Evolutionary conservation across 169 alveolate genomes (phyloP).

Genomic region (Perkinsus olseni): DNA sequence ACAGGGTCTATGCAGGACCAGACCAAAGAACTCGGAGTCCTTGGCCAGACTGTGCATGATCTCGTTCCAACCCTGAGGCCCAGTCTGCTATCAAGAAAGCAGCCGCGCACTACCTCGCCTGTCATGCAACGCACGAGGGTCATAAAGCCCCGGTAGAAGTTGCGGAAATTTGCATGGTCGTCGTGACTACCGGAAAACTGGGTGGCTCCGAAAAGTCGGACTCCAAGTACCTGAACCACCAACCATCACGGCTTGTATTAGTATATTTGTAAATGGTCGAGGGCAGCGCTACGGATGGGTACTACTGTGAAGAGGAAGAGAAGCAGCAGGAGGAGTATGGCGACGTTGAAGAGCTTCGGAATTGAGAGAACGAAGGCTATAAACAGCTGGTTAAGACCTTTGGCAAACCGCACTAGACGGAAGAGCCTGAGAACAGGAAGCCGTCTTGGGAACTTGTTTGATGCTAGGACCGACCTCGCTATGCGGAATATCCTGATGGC

Average conservation of each 20-base stretch:
- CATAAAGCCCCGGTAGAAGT: constrained; percentile 14
- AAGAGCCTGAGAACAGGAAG: constrained; percentile 1
- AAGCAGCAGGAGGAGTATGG: neutral
- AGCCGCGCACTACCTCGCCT: neutral
- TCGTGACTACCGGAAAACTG: neutral
- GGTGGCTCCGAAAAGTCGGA: neutral
- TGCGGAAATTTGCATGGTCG: constrained; percentile 13
- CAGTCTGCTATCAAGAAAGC: neutral
- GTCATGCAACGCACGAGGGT: constrained; percentile 14
- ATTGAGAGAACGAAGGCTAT: constrained; percentile 11
- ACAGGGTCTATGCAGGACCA: constrained; percentile 20
- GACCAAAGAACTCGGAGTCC: constrained; percentile 1
- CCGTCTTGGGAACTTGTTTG: neutral
- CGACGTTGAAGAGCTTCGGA: constrained; percentile 23
- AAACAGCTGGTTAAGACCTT: constrained; percentile 20
- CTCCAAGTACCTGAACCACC: neutral
- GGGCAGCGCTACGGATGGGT: neutral
- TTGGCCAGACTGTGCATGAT: constrained; percentile 10
- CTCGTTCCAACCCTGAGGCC: constrained; percentile 6
- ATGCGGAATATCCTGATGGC: neutral
- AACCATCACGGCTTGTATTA: no score
- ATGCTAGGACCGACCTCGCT: neutral
- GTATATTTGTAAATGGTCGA: no score
- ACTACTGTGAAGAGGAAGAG: constrained; percentile 11
- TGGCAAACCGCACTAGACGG: constrained; percentile 14